A percentile compares a stretch with the other conserved stretches of the same genome.
These are phyloP conservation scores for Diplodia intermedia DNA, from an alignment of 2,329 filamentous ascomycete genomes.

Conservation along the genomic window DNA sequence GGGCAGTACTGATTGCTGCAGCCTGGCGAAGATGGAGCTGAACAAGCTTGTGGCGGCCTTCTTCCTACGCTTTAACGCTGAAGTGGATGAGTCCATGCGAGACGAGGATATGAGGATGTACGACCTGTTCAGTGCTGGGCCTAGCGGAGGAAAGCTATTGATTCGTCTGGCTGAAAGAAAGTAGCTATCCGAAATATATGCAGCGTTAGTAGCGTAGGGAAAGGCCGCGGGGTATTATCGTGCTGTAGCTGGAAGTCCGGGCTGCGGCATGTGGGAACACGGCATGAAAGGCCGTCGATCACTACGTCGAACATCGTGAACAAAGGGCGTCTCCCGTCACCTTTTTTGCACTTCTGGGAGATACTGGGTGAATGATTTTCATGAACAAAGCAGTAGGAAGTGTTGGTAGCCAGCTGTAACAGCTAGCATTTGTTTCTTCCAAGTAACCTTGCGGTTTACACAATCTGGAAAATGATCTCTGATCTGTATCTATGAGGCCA, in stretches of 20 bases:
- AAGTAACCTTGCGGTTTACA: neutral
- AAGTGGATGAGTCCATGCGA: neutral
- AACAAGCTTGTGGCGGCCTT: slow-evolving; percentile 7
- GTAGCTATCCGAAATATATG: no score
- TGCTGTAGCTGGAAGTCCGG: no score
- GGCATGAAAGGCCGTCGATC: no score
- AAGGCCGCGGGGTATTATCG: no score
- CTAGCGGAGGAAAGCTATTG: slow-evolving; percentile 2
- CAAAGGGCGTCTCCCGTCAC: no score
- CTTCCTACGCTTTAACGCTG: slow-evolving; percentile 2
- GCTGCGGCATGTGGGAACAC: no score
- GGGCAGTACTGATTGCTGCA: neutral
- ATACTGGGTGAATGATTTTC: no score
- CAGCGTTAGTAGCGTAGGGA: no score
- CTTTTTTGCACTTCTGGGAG: no score
- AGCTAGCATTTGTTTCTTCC: neutral
- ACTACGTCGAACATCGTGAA: no score
- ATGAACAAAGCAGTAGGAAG: neutral
- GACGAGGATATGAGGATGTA: slow-evolving; percentile 9
- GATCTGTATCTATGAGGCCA: neutral
- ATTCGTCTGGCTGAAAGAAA: neutral
- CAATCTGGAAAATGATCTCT: neutral
- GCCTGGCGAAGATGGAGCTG: slow-evolving; percentile 17
- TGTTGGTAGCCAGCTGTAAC: neutral
- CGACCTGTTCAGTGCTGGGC: neutral